Percentiles rank a stretch among this genome's conserved stretches.
Conservation (phyloP, 331 rosid genomes). For the Stylosanthes scabra region DNA sequence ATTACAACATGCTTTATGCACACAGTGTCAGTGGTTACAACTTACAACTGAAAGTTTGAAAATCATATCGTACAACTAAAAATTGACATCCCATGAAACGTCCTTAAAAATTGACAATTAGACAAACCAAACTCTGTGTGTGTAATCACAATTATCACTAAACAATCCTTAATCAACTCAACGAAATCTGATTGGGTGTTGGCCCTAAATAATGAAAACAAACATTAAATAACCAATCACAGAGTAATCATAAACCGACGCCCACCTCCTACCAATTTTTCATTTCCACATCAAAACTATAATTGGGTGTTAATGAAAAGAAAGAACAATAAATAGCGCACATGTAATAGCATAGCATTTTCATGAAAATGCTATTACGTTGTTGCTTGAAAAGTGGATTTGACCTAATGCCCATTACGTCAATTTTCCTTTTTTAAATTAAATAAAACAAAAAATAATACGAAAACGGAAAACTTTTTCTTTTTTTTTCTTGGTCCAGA, state of each 20-base stretch:
- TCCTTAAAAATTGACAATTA: conserved; percentile 36
- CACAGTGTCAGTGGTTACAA: conserved; percentile 40
- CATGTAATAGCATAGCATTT: conserved; percentile 18
- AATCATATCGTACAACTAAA: conserved; percentile 26
- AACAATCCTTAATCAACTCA: conserved; percentile 29
- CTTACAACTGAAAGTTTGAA: neutral
- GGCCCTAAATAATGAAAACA: conserved; percentile 18
- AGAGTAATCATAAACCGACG: conserved; percentile 25
- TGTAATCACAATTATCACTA: conserved; percentile 26
- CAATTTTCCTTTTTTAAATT: conserved; percentile 14
- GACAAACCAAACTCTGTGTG: too few relatives aligned
- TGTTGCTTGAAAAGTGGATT: conserved; percentile 50
- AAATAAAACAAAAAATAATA: too few relatives aligned
- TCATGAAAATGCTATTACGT: conserved; percentile 18
- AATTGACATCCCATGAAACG: conserved; percentile 29
- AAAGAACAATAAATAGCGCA: neutral
- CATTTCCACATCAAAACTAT: conserved; percentile 37
- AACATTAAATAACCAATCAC: neutral
- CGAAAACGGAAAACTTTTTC: too few relatives aligned
- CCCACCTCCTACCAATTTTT: conserved; percentile 19
- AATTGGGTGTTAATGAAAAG: conserved; percentile 13
- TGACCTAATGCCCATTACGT: conserved; percentile 44
- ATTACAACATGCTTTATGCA: conserved; percentile 38
- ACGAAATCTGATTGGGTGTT: conserved; percentile 24
- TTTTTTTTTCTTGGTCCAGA: too few relatives aligned